phyloP scores from a whole-genome alignment of 208 protist species.

The Leishmania braziliensis region DNA sequence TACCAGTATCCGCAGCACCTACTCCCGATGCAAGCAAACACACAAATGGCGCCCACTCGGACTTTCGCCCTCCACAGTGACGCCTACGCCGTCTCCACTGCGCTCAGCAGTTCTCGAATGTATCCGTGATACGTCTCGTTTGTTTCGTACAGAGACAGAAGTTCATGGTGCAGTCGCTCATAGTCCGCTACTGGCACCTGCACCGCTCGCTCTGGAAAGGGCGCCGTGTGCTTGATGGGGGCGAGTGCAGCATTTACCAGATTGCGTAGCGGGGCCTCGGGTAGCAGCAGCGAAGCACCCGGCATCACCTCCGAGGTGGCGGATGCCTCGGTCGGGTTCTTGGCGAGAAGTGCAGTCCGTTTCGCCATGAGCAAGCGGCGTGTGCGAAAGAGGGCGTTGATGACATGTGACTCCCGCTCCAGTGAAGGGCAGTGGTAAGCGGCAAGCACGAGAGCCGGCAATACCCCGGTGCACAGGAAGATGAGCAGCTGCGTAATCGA shows the following conservation, averaged over 20 bases:
- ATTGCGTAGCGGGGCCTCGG: slow-evolving; percentile 15
- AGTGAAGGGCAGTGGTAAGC: slow-evolving; percentile 8
- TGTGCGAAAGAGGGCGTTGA: slow-evolving; percentile 13
- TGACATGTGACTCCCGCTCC: slow-evolving; percentile 7
- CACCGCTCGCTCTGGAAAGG: slow-evolving; percentile 8
- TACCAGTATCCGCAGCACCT: neutral
- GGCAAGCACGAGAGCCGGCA: slow-evolving; percentile 14
- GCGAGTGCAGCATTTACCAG: slow-evolving; percentile 1
- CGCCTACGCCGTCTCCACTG: slow-evolving; percentile 10
- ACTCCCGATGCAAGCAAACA: neutral
- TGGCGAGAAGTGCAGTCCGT: neutral
- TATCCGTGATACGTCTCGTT: slow-evolving; percentile 33
- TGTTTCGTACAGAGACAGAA: slow-evolving; percentile 36
- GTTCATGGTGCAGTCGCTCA: slow-evolving; percentile 29
- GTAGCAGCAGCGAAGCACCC: slow-evolving; percentile 5
- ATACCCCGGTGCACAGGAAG: slow-evolving; percentile 9
- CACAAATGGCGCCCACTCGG: neutral
- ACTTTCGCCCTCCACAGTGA: neutral
- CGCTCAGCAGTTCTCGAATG: slow-evolving; percentile 23
- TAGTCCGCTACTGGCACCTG: slow-evolving; percentile 24
- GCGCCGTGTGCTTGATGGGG: neutral
- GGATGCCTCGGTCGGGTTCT: neutral
- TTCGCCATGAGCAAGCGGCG: slow-evolving; percentile 9
- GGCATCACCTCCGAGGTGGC: neutral
- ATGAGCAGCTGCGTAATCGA: slow-evolving; percentile 8